Evolutionary conservation across 1,284 basidiomycete genomes (phyloP), one percentile per base, ranked within the genome.

Genomic region (Tylopilus orsonianus): DNA sequence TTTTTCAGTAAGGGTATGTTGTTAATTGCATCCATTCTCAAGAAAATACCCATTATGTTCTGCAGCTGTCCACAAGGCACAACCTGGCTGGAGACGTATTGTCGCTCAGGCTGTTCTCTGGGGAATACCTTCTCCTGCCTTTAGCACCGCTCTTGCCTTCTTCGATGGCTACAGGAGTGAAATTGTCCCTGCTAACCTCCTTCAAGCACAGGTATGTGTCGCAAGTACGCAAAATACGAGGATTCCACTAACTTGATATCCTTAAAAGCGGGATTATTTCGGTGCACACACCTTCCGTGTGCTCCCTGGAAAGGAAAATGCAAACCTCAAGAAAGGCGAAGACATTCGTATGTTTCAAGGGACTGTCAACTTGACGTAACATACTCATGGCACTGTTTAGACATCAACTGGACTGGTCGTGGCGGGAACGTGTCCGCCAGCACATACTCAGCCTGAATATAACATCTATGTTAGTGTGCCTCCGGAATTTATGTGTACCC

Each of bases 1-100:
- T 99, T 99, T 84, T 99, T 99, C 83, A 92, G 90, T 79, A 91
- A 93, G 73, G 90, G 86, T 83, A 54, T 29, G 60, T 53, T 29
- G 2, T 27, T 40, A n/a, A 32, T 35, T 40, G 2, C 22, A 2
- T 24, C 1, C 10, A 41, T 22, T 35, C n/a, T 48, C 46, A 36
- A 26, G 49, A 33, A 23, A 27, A 46, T 52, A 27, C 35, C 10
- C 18, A 55, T 39, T 22, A 23, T 41, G 34, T 20, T 30, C 0
- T 46, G 18, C 49, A 85, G 91, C 93, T 61, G 84, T 96, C 58
- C 90, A 94, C 77, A 89, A 83, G 62, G 96, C 96, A 40, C 95
- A 99, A 74, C 89, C 93, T 55, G 97, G 97, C 58, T 99, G 97
- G 97, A 85, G 97, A 69, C 93, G 97, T 60, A 89, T 99, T 57